Percentiles rank a stretch among this genome's conserved stretches.
Conservation (phyloP, 495 filamentous ascomycete genomes). For the Pyrenopolyporus hunteri region DNA sequence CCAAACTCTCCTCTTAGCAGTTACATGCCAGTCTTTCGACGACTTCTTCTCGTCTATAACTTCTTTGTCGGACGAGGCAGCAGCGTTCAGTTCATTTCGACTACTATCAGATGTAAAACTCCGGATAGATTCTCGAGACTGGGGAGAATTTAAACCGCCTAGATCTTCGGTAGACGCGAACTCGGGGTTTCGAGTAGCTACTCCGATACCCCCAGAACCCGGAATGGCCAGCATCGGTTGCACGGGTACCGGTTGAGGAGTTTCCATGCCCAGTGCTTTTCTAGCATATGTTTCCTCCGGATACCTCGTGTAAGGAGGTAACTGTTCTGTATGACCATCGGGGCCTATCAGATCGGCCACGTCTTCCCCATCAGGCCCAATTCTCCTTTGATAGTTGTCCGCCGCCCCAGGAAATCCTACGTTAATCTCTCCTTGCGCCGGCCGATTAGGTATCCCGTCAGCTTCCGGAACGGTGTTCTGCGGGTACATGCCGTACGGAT, state of each 20-base stretch:
- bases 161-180: conserved; percentile 60
- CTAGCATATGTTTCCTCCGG: conserved; percentile 61
- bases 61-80: conserved; percentile 30
- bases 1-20: conserved; percentile 64
- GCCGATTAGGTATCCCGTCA: conserved; percentile 7
- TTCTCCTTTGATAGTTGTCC: conserved; percentile 68
- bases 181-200: conserved; percentile 61
- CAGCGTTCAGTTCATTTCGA: conserved; percentile 50
- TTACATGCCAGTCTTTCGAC: conserved; percentile 61
- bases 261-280: conserved; percentile 38
- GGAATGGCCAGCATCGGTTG: conserved; percentile 41
- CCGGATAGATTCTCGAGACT: conserved; percentile 57
- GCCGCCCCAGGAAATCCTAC: conserved; percentile 75
- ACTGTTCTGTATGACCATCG: conserved; percentile 85
- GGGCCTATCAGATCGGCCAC: conserved; percentile 84
- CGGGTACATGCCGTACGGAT: conserved; percentile 83
- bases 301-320: conserved; percentile 87
- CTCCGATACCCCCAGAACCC: conserved; percentile 59
- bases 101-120: conserved; percentile 56
- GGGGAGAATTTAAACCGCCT: conserved; percentile 48
- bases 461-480: conserved; percentile 63
- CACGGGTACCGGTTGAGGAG: conserved; percentile 22
- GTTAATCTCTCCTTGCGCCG: conserved; percentile 57
- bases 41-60: conserved; percentile 50
- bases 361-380: conserved; percentile 84